Evolutionary conservation across 1,139 yeast genomes (phyloP), one percentile per base, ranked within the genome.

Genomic region (Kodamaea ohmeri): DNA sequence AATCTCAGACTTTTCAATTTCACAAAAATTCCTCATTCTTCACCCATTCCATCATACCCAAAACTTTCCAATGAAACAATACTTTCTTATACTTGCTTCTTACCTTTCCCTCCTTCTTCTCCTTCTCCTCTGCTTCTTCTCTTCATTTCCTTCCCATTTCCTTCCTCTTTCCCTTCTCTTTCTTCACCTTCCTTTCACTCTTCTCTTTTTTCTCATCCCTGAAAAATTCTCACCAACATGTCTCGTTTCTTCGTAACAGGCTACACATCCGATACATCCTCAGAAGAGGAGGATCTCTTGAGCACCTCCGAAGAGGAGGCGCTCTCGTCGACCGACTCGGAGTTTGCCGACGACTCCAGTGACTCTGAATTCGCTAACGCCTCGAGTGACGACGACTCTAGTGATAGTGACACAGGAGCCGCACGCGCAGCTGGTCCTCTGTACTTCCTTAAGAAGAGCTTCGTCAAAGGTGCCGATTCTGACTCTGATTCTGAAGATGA

Each of bases 201-300:
- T 20, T 20, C 6, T 25, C 16, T 16, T 27, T 27, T 27, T 27
- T 27, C 20, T 14, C 20, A 27, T 25, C 29, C 6, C 4, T 27
- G 30, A 31, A 31, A 31, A 31, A 21, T 31, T 31, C 28, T 30
- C 25, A 17, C 19, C 37, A 43, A 26, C 41, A 83, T 83, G 90
- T 83, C 92, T 47, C 77, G 88, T 62, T 83, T 83, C 75, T 83
- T 84, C 69, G 83, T 79, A 44, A 68, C 82, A 43, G 81, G 76
- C 49, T 73, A 76, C 55, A 71, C 68, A 47, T 81, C 72, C 53
- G 80, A 79, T 52, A 74, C 84, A 40, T 83, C 94, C 33, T 79
- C 88, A 29, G 81, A 80, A 48, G 95, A 84, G 51, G 95, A 84
- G 55, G 88, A 80, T 51, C 69, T 82, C 53, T 71, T 82, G 56